Conservation (phyloP, 257 asterid genomes). For the Solanum ossicruentum region DNA sequence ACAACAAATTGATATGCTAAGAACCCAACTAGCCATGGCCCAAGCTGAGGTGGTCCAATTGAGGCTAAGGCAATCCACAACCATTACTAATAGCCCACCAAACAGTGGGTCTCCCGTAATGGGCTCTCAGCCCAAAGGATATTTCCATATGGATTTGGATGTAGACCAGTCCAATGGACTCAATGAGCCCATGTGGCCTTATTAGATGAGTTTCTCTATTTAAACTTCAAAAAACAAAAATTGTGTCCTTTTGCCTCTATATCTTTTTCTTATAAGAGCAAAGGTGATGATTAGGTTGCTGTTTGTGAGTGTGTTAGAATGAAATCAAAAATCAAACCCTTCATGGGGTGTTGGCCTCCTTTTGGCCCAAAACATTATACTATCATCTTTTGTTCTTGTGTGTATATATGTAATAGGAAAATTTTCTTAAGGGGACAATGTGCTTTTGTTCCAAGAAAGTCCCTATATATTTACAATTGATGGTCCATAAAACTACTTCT, state of each 20-base stretch:
- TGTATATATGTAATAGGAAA: neutral
- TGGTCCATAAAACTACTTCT: neutral
- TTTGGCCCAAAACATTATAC: neutral
- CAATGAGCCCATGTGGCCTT: neutral
- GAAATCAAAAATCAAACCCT: neutral
- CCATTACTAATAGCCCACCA: neutral
- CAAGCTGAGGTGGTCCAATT: constrained; percentile 1
- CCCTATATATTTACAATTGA: neutral
- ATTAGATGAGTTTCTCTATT: neutral
- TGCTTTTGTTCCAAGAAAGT: neutral
- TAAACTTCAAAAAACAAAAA: neutral
- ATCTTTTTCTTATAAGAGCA: neutral
- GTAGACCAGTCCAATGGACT: neutral
- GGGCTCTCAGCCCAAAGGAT: neutral
- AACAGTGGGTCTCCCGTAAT: neutral
- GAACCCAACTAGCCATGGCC: neutral
- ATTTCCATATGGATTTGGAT: neutral
- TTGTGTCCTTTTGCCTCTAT: neutral
- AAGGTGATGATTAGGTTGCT: neutral
- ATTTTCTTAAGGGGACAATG: neutral
- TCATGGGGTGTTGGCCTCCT: neutral
- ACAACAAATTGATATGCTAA: neutral
- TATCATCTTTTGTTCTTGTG: neutral
- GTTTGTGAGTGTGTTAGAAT: neutral
- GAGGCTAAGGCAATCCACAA: neutral